phyloP scores from a whole-genome alignment of 2,329 filamentous ascomycete species.

The Alternaria hordeiaustralica region DNA sequence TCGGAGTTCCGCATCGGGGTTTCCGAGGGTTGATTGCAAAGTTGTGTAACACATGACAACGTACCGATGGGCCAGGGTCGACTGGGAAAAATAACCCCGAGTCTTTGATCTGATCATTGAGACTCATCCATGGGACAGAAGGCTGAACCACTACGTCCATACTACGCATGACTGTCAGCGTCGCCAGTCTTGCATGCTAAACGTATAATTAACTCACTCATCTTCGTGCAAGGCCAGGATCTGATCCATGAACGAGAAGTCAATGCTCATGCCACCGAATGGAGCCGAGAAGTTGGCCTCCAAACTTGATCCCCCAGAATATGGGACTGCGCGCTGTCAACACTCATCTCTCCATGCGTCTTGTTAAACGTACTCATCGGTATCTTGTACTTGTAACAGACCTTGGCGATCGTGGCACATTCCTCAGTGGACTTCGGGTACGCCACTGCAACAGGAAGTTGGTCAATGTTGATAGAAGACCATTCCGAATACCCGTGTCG shows the following conservation, averaged over 20 bases:
- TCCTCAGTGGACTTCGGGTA: slow-evolving; percentile 70
- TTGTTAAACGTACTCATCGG: slow-evolving; percentile 64
- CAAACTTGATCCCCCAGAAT: slow-evolving; percentile 83
- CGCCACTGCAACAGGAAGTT: slow-evolving; percentile 68
- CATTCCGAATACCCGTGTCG: slow-evolving; percentile 73
- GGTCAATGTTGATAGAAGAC: slow-evolving; percentile 71
- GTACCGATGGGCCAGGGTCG: slow-evolving; percentile 73
- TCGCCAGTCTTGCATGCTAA: not conserved
- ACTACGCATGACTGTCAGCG: slow-evolving; percentile 41
- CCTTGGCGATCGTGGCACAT: slow-evolving; percentile 68
- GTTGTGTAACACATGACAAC: slow-evolving; percentile 4
- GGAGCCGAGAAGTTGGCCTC: slow-evolving; percentile 92
- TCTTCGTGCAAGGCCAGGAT: slow-evolving; percentile 80
- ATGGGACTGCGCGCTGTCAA: slow-evolving; percentile 64
- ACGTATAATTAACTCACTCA: slow-evolving; percentile 57
- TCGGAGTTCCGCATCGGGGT: slow-evolving; percentile 20
- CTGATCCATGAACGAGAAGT: slow-evolving; percentile 86
- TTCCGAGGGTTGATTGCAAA: slow-evolving; percentile 12
- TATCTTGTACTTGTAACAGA: slow-evolving; percentile 79
- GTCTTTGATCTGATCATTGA: slow-evolving; percentile 77
- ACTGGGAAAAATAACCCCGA: slow-evolving; percentile 89
- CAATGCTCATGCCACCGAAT: slow-evolving; percentile 84
- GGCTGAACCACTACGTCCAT: slow-evolving; percentile 95
- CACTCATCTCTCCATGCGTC: not conserved
- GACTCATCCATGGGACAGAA: slow-evolving; percentile 87